A percentile compares a stretch with the other conserved stretches of the same genome.
Evolutionary conservation across 2,329 filamentous ascomycete species (phyloP).

Genomic region (Fusarium brevicatenulatum): DNA sequence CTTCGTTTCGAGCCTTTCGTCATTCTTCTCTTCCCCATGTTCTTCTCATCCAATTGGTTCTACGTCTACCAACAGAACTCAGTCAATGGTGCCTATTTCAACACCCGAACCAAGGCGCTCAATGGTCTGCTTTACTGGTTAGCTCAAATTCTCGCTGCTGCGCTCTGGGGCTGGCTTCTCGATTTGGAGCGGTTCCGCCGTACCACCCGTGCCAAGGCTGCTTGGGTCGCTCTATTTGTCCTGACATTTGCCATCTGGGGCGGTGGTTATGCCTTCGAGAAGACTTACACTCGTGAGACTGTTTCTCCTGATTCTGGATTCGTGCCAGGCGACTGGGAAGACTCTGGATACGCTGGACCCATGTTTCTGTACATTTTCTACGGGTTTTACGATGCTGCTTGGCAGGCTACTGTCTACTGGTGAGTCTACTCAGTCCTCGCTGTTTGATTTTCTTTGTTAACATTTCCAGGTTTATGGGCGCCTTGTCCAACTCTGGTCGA

Average conservation of each 20-base stretch:
- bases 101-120: slow-evolving; percentile 77
- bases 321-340: slow-evolving; percentile 69
- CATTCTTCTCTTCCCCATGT: slow-evolving; percentile 80
- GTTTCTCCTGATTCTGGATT: slow-evolving; percentile 19
- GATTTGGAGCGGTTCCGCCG: slow-evolving; percentile 71
- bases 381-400: slow-evolving; percentile 87
- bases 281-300: slow-evolving; percentile 36
- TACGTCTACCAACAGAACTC: slow-evolving; percentile 82
- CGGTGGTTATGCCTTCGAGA: slow-evolving; percentile 81
- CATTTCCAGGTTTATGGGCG: slow-evolving; percentile 80
- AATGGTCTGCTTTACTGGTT: slow-evolving; percentile 78
- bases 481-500: slow-evolving; percentile 90
- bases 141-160: slow-evolving; percentile 80
- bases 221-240: slow-evolving; percentile 69
- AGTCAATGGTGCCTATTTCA: slow-evolving; percentile 77
- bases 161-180: slow-evolving; percentile 76
- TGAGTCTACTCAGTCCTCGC: slow-evolving; percentile 60
- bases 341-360: slow-evolving; percentile 74
- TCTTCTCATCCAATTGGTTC: slow-evolving; percentile 85
- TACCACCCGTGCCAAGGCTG: slow-evolving; percentile 72
- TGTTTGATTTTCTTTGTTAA: background rate
- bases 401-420: slow-evolving; percentile 95
- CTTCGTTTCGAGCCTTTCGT: slow-evolving; percentile 75
- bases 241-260: slow-evolving; percentile 85
- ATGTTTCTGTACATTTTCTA: slow-evolving; percentile 94